Percentiles rank a stretch among this genome's conserved stretches.
These are phyloP conservation scores for Aspergillus ellipticus DNA, from an alignment of 495 filamentous ascomycete genomes.

Conservation along the genomic window DNA sequence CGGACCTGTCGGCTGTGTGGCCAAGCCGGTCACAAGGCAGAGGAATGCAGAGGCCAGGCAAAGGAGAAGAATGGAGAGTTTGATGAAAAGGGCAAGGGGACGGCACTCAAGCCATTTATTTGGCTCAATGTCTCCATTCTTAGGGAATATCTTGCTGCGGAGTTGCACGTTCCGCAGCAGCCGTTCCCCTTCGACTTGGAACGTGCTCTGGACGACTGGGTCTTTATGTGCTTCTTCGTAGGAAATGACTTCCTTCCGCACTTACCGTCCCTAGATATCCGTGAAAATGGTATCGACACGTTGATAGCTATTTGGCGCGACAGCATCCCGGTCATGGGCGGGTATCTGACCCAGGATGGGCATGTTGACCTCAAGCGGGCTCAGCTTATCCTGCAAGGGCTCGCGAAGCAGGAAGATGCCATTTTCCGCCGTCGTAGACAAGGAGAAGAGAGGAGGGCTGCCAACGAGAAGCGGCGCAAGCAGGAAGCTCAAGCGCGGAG, in stretches of 20 bases:
- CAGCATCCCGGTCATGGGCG: constrained; percentile 85
- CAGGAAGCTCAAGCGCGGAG: constrained; percentile 57
- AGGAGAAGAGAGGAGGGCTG: constrained; percentile 75
- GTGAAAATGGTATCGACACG: constrained; percentile 95
- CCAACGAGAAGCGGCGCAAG: constrained; percentile 72
- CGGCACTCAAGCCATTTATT: constrained; percentile 83
- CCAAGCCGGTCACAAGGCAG: constrained; percentile 81
- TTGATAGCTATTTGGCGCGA: constrained; percentile 94
- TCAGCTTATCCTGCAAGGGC: constrained; percentile 80
- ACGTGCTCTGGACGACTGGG: constrained; percentile 97
- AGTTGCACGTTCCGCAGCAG: constrained; percentile 77
- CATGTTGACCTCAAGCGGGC: constrained; percentile 81
- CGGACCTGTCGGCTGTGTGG: constrained; percentile 82
- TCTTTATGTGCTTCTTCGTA: constrained; percentile 99
- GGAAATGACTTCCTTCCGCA: constrained; percentile 99
- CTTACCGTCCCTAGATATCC: constrained; percentile 91
- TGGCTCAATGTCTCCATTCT: constrained; percentile 94
- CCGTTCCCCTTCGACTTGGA: constrained; percentile 85
- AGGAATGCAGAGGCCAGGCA: constrained; percentile 75
- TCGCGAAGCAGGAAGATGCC: constrained; percentile 91
- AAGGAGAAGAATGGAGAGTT: constrained; percentile 83
- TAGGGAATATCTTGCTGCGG: constrained; percentile 87
- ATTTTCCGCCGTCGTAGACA: constrained; percentile 86
- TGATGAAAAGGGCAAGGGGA: constrained; percentile 72
- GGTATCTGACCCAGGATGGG: constrained; percentile 93